phyloP scores from a whole-genome alignment of 331 rosid genomes.

The Telfairia occidentalis region DNA sequence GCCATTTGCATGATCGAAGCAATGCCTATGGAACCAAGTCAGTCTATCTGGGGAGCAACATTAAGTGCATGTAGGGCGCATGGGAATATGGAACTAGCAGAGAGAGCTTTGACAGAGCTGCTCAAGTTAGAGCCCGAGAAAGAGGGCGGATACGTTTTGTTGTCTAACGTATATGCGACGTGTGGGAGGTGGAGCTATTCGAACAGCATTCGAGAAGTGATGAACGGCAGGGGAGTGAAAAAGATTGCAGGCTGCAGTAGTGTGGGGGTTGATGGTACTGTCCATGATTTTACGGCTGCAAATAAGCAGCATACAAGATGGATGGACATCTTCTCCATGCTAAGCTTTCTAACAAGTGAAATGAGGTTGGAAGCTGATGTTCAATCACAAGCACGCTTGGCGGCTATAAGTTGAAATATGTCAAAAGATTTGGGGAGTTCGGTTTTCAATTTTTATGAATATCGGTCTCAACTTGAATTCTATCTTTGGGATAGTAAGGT shows the following conservation, averaged over 20 bases:
- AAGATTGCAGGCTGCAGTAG: constrained; percentile 46
- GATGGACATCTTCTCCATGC: constrained; percentile 26
- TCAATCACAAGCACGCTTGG: background rate
- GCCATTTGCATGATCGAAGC: constrained; percentile 30
- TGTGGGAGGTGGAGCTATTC: constrained; percentile 37
- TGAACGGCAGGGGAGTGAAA: constrained; percentile 40
- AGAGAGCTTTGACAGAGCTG: constrained; percentile 33
- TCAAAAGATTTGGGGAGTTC: background rate
- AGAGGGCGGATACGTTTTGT: constrained; percentile 43
- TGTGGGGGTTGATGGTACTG: constrained; percentile 30
- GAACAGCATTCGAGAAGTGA: constrained; percentile 30
- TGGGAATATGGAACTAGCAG: constrained; percentile 34
- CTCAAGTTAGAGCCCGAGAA: constrained; percentile 35
- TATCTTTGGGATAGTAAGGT: background rate
- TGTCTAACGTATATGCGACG: constrained; percentile 43
- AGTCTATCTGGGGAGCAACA: constrained; percentile 43
- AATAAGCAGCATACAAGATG: constrained; percentile 36
- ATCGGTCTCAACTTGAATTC: background rate
- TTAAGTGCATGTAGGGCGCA: constrained; percentile 44
- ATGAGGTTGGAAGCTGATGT: constrained; percentile 22
- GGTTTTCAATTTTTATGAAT: background rate
- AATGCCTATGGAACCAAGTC: constrained; percentile 44
- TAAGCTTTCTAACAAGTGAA: constrained; percentile 24
- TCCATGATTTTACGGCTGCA: constrained; percentile 32
- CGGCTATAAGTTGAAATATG: background rate